Base-by-base conservation (phyloP, 192 early-diverging fungal species). In the Diversispora epigaea region DNA sequence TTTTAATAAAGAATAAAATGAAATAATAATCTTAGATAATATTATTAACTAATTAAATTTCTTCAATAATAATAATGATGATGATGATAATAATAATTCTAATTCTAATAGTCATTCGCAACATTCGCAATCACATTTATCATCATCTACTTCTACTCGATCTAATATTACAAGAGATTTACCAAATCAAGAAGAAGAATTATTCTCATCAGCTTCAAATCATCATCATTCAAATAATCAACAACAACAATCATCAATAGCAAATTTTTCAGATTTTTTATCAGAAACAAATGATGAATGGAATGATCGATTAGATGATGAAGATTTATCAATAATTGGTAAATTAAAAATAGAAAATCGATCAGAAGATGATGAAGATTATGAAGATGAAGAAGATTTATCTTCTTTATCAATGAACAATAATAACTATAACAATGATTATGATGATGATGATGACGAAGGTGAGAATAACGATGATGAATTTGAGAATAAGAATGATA, bases 231-330 rank as follows among this genome's bases (percentile, higher is more conserved):
- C 12, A 9, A 11, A 32, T 56, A 71, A 25, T 52, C 40, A 54
- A 72, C 1, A 67, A 64, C 56, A 52, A 43, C 57, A 73, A 72
- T 15, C 56, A 32, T 50, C 44, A 55, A 66, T 25, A 25, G 46
- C 17, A 39, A 80, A 79, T 9, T 82, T 82, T 39, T 68, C 75
- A 52, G 76, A 71, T 40, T 85, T 83, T 77, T 54, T 79, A 58
- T 66, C 77, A 39, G 79, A 82, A 19, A 83, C 81, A 44, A 80
- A 85, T 65, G 79, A 81, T 21, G 84, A 81, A 52, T 84, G 83
- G 83, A 75, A 80, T 60, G 80, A 84, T 66, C 52, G 57, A 47
- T 77, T 75, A 54, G 75, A 75, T 55, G 68, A 70, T 40, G 78
- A 74, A 44, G 77, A 79, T 32, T 67, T 49, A 10, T 46, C 65